Conservation (phyloP, 139 green algal species). For the Picochlorum sp. region DNA sequence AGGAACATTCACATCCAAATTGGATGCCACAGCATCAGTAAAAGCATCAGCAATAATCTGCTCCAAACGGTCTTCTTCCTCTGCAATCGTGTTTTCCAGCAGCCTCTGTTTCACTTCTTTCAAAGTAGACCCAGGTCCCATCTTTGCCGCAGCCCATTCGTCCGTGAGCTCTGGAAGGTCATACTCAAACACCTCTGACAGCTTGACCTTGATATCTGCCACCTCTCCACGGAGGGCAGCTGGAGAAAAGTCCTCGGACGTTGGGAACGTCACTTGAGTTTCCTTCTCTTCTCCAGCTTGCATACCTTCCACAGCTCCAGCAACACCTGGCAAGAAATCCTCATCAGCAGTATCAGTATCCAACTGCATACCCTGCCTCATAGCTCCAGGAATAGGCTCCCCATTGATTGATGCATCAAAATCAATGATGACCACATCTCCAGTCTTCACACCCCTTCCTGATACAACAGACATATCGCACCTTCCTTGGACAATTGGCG, state of each 20-base stretch:
- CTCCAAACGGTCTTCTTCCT: conserved; percentile 11
- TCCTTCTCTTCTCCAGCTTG: conserved; percentile 26
- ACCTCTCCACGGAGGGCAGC: conserved; percentile 20
- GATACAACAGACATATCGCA: conserved; percentile 44
- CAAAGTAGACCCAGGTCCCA: conserved; percentile 3
- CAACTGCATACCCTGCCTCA: conserved; percentile 29
- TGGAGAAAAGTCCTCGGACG: conserved; percentile 14
- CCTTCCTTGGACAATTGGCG: conserved; percentile 46
- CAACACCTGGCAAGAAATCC: conserved; percentile 31
- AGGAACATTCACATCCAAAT: conserved; percentile 30
- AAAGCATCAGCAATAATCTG: conserved; percentile 27
- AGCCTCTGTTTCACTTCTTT: conserved; percentile 13
- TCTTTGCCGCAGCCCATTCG: conserved; percentile 16
- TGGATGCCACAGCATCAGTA: conserved; percentile 23
- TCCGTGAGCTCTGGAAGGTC: conserved; percentile 40
- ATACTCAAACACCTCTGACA: conserved; percentile 44
- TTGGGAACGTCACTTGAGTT: conserved; percentile 24
- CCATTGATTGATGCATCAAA: conserved; percentile 16
- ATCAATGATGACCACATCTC: conserved; percentile 39
- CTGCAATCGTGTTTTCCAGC: conserved; percentile 6
- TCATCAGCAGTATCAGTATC: conserved; percentile 39
- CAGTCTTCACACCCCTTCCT: conserved; percentile 30
- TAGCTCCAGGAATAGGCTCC: conserved; percentile 20
- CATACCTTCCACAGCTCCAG: conserved; percentile 25
- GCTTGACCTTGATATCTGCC: conserved; percentile 21